Conservation (phyloP, 1,284 basidiomycete genomes). For the Irpex lacteus region DNA sequence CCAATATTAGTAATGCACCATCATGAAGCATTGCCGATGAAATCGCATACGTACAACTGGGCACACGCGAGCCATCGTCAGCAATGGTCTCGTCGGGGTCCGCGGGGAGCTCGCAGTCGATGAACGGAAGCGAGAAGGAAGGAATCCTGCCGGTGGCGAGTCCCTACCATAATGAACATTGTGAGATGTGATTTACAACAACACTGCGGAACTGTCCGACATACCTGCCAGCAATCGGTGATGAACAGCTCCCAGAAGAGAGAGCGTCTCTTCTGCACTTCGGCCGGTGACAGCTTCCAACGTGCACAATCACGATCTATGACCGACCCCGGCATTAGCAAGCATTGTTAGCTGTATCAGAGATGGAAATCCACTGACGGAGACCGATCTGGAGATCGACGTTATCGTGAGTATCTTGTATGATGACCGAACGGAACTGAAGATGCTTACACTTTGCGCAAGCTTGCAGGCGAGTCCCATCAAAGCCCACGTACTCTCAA, state of each 20-base stretch:
- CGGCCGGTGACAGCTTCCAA: slow-evolving; percentile 36
- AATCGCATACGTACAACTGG: slow-evolving; percentile 23
- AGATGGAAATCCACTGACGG: slow-evolving; percentile 21
- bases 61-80: slow-evolving; percentile 26
- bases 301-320: slow-evolving; percentile 41
- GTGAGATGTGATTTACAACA: neutral
- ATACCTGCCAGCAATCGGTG: slow-evolving; percentile 32
- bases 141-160: slow-evolving; percentile 29
- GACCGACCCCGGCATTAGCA: neutral
- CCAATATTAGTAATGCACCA: slow-evolving; percentile 1
- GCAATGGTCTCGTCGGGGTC: slow-evolving; percentile 26
- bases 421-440: neutral
- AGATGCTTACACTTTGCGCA: slow-evolving; percentile 32
- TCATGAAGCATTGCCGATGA: neutral
- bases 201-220: slow-evolving; percentile 9
- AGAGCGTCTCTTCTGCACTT: slow-evolving; percentile 40
- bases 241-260: slow-evolving; percentile 49
- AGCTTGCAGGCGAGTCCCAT: slow-evolving; percentile 34
- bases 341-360: neutral
- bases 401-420: neutral
- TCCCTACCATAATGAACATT: slow-evolving; percentile 15
- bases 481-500: slow-evolving; percentile 34
- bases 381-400: slow-evolving; percentile 24
- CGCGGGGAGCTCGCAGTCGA: slow-evolving; percentile 29
- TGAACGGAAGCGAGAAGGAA: slow-evolving; percentile 27